These are phyloP conservation scores for Allium cepa DNA, from an alignment of 106 monocot genomes.

Conservation along the genomic window DNA sequence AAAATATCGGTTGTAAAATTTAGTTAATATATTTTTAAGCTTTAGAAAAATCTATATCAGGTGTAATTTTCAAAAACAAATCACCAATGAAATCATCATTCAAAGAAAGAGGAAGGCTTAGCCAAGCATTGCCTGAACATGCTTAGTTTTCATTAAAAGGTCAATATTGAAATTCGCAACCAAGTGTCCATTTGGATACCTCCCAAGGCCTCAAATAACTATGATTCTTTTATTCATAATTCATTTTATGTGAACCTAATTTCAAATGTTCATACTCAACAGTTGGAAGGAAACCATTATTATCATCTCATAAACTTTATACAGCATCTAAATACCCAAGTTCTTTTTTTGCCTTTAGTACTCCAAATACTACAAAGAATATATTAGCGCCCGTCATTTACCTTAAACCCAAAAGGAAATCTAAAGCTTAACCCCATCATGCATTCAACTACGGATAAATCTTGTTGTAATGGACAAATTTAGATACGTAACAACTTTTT, in stretches of 20 bases:
- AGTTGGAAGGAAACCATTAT: slow-evolving; percentile 4
- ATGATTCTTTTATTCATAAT: slow-evolving; percentile 5
- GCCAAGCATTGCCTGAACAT: slow-evolving; percentile 9
- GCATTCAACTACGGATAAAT: slow-evolving; percentile 26
- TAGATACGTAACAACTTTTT: slow-evolving; percentile 23
- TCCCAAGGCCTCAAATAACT: slow-evolving; percentile 9
- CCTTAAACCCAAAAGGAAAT: slow-evolving; percentile 23
- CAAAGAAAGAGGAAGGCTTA: slow-evolving; percentile 32
- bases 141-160: slow-evolving; percentile 7
- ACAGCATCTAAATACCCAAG: neutral
- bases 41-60: neutral
- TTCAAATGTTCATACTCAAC: slow-evolving; percentile 42
- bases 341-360: neutral
- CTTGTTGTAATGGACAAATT: slow-evolving; percentile 14
- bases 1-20: no score
- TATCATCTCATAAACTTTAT: neutral
- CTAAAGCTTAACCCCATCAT: slow-evolving; percentile 30
- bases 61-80: no score
- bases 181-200: slow-evolving; percentile 35
- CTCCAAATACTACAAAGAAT: slow-evolving; percentile 35
- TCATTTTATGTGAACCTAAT: slow-evolving; percentile 11
- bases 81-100: slow-evolving; percentile 21
- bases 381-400: slow-evolving; percentile 19
- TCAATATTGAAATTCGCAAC: slow-evolving; percentile 28
- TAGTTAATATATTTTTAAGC: neutral